phyloP scores from a whole-genome alignment of 2,329 filamentous ascomycete species.

The Verticillium albo-atrum region DNA sequence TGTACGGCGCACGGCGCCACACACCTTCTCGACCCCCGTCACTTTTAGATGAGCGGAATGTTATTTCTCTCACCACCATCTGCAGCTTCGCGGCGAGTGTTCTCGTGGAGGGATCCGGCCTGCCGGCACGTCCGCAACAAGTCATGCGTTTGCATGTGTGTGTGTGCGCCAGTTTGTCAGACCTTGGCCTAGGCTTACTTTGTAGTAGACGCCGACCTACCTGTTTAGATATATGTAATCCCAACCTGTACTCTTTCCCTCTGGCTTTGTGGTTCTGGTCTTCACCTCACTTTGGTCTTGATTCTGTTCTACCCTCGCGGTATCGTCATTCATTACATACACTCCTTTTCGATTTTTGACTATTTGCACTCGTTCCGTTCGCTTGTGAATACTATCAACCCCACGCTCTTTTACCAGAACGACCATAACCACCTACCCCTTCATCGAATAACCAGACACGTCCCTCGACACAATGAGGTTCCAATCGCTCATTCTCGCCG shows the following conservation, averaged over 20 bases:
- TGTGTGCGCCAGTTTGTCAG: neutral
- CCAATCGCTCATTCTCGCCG: constrained; percentile 10
- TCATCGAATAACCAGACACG: neutral
- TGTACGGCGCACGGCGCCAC: neutral
- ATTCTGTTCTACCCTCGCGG: neutral
- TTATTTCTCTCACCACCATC: neutral
- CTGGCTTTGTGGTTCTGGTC: neutral
- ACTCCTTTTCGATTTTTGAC: neutral
- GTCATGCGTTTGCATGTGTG: neutral
- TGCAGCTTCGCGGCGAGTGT: neutral
- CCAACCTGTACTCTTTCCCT: neutral
- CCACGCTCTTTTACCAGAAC: neutral
- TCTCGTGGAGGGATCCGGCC: neutral
- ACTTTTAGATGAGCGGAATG: constrained; percentile 1
- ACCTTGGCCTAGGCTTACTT: neutral
- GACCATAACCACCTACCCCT: neutral
- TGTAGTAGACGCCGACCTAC: no score
- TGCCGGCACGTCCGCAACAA: neutral
- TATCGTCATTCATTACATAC: neutral
- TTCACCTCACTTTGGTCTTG: neutral
- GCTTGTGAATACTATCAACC: neutral
- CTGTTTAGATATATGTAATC: neutral
- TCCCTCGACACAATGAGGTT: constrained; percentile 12
- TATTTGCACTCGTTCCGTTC: neutral
- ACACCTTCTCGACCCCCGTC: neutral